Evolutionary conservation across 1,139 yeast species (phyloP), one percentile per base, ranked within the genome.

Genomic region (Candida sanyaensis): DNA sequence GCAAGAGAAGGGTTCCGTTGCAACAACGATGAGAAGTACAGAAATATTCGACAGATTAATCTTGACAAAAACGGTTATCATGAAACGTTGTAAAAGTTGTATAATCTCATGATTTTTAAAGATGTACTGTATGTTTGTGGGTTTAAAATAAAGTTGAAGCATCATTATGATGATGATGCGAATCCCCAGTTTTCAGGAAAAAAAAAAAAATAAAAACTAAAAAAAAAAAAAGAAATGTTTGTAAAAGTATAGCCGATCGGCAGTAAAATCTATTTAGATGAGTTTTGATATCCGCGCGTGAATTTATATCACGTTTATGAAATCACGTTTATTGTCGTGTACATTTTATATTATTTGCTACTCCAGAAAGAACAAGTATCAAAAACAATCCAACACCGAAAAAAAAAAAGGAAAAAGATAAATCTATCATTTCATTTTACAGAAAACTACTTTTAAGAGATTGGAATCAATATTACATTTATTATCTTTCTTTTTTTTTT

Each of bases 291-390:
- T 3, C 3, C 21, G 21, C 21, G 26, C 37, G 26, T 33, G 37
- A 17, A n/a, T n/a, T 5, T 5, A 4, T 23, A 27, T 13, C 13
- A 11, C 28, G 11, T 21, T 4, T 10, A 8, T 2, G 1, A 29
- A 29, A 10, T 34, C 38, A 34, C 21, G 39, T 36, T 21, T 32
- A 12, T 36, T 11, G 24, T 36, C 24, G 11, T 9, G 6, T n/a
- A 8, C 23, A 4, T 17, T 24, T 36, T 36, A 17, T 34, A 9
- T 23, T 17, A 21, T 24, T 34, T 21, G 29, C 11, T 23, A 36
- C 39, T 36, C 39, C 39, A 36, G 39, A 36, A 36, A 6, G 39
- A 36, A 36, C 39, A 36, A 24, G 39, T 36, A 23, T 36, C 39
- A 24, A 10, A 24, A 36, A 26, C 5, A 8, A 6, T 5, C 6